These are phyloP conservation scores for Acanthamoeba sp. DNA, from an alignment of 208 protist species.

Conservation along the genomic window DNA sequence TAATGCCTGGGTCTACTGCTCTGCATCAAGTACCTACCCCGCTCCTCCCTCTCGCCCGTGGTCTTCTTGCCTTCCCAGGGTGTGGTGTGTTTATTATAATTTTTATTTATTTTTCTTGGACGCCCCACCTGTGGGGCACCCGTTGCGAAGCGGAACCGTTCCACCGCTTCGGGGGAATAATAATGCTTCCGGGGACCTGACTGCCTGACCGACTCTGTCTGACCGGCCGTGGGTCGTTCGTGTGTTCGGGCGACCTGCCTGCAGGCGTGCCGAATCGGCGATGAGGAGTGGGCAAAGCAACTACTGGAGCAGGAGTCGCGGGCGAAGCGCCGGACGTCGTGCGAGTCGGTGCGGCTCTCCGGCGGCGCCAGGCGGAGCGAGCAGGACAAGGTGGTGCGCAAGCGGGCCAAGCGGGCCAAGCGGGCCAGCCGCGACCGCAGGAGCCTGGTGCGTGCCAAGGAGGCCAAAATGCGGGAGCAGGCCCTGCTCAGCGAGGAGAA, in stretches of 20 bases:
- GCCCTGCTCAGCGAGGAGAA: not conserved
- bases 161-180: too few relatives aligned
- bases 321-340: not conserved
- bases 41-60: too few relatives aligned
- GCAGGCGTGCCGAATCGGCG: not conserved
- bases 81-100: too few relatives aligned
- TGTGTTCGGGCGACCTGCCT: too few relatives aligned
- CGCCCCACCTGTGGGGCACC: too few relatives aligned
- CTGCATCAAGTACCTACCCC: not conserved
- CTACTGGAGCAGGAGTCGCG: not conserved
- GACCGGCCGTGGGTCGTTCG: too few relatives aligned
- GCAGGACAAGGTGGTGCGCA: not conserved
- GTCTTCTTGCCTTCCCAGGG: too few relatives aligned
- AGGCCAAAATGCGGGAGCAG: slow-evolving; percentile 1
- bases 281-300: not conserved
- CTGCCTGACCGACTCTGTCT: not conserved
- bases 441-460: not conserved
- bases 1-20: not conserved
- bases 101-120: too few relatives aligned
- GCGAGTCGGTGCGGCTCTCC: not conserved
- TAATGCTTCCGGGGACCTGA: not conserved
- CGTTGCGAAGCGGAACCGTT: too few relatives aligned
- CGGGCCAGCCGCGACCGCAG: not conserved
- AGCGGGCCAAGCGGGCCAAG: not conserved
- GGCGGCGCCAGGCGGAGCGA: not conserved